Conservation (phyloP, 1,284 basidiomycete species). For the Cryptococcus maquisensis region DNA sequence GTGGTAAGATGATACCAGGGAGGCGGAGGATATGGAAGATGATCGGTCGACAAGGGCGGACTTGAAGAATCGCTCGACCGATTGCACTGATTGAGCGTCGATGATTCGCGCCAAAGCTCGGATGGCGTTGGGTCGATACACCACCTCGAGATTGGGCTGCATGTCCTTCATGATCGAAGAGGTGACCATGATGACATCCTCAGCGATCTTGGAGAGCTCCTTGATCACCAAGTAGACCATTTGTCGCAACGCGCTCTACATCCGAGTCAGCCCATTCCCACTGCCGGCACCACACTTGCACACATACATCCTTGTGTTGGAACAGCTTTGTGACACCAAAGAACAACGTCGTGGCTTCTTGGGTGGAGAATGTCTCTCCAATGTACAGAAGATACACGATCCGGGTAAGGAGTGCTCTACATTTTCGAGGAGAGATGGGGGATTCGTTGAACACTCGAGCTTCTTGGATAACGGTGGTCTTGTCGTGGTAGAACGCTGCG, state of each 20-base stretch:
- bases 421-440: constrained; percentile 94
- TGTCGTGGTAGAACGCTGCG: constrained; percentile 64
- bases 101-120: constrained; percentile 94
- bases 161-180: constrained; percentile 99
- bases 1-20: constrained; percentile 95
- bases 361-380: constrained; percentile 89
- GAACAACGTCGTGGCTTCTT: constrained; percentile 96
- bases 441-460: constrained; percentile 99
- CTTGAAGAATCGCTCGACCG: constrained; percentile 98
- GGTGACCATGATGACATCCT: constrained; percentile 99
- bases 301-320: constrained; percentile 95
- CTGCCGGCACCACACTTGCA: not conserved
- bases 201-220: constrained; percentile 90
- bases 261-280: not conserved
- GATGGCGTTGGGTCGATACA: constrained; percentile 97
- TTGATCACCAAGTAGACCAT: constrained; percentile 99
- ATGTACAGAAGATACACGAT: constrained; percentile 95
- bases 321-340: constrained; percentile 99
- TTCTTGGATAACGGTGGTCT: constrained; percentile 94
- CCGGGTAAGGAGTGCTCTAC: constrained; percentile 90
- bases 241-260: constrained; percentile 86
- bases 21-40: constrained; percentile 90
- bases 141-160: constrained; percentile 98
- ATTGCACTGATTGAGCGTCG: constrained; percentile 78
- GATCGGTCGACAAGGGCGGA: constrained; percentile 98